A percentile compares a stretch with the other conserved stretches of the same genome.
phyloP scores from a whole-genome alignment of 2,329 filamentous ascomycete species.

The Cercospora sp. region DNA sequence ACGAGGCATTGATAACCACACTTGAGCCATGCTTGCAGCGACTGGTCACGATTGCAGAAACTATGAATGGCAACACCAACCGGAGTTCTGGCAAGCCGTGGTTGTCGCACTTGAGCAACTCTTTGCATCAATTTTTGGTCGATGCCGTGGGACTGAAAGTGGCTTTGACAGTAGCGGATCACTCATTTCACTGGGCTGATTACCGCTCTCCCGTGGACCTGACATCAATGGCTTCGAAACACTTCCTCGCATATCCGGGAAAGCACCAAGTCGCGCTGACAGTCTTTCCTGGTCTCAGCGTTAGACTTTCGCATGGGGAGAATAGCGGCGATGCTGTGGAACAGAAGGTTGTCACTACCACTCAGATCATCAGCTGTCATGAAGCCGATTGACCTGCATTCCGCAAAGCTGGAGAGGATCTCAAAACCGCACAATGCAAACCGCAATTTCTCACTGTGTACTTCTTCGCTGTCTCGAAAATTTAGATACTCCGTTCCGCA shows the following conservation, averaged over 20 bases:
- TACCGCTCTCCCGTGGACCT: not conserved
- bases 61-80: not conserved
- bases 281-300: not conserved
- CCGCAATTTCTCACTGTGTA: too few species aligned
- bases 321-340: not conserved
- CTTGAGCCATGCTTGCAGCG: not conserved
- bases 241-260: not conserved
- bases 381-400: not conserved
- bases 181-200: not conserved
- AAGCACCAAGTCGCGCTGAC: not conserved
- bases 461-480: too few species aligned
- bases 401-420: not conserved
- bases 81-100: not conserved
- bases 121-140: not conserved
- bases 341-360: not conserved
- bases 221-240: not conserved
- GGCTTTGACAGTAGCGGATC: not conserved
- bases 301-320: not conserved
- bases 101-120: not conserved
- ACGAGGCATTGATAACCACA: not conserved
- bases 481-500: too few species aligned
- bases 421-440: too few species aligned
- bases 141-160: not conserved
- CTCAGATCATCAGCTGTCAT: not conserved
- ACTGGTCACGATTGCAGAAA: not conserved